A percentile compares a stretch with the other conserved stretches of the same genome.
Evolutionary conservation across 768 basidiomycete species (phyloP).

Genomic region (Lentinula lateritia): DNA sequence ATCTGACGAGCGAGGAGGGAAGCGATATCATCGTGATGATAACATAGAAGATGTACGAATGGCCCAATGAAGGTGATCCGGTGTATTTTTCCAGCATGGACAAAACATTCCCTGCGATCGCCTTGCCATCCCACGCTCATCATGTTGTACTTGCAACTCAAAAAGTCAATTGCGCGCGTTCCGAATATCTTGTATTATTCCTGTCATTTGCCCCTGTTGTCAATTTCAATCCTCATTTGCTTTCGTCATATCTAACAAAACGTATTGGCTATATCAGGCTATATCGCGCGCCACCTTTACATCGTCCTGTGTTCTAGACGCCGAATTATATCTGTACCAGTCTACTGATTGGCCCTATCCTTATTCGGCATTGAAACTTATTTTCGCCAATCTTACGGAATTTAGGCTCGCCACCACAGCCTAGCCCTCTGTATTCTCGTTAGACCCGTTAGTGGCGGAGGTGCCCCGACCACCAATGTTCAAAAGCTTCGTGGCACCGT

Average conservation of each 20-base stretch:
- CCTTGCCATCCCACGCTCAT: neutral
- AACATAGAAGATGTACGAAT: constrained; percentile 29
- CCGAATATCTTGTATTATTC: neutral
- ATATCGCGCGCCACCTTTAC: neutral
- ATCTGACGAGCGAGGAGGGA: constrained; percentile 41
- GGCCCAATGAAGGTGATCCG: constrained; percentile 12
- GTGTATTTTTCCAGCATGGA: neutral
- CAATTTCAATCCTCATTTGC: neutral
- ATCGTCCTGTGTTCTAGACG: neutral
- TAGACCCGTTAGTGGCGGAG: neutral
- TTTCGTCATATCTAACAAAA: neutral
- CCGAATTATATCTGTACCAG: too few relatives aligned
- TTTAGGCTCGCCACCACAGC: neutral
- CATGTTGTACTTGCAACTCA: neutral
- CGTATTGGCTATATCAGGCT: too few relatives aligned
- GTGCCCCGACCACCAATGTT: neutral
- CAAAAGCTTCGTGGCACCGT: neutral
- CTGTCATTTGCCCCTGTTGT: neutral
- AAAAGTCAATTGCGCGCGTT: neutral
- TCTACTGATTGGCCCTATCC: neutral
- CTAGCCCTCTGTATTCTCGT: neutral
- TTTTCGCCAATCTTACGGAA: neutral
- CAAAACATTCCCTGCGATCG: neutral
- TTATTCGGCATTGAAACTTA: neutral
- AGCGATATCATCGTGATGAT: constrained; percentile 48